Evolutionary conservation across 192 early-diverging fungal species (phyloP).

Genomic region (Coemansia sp.): DNA sequence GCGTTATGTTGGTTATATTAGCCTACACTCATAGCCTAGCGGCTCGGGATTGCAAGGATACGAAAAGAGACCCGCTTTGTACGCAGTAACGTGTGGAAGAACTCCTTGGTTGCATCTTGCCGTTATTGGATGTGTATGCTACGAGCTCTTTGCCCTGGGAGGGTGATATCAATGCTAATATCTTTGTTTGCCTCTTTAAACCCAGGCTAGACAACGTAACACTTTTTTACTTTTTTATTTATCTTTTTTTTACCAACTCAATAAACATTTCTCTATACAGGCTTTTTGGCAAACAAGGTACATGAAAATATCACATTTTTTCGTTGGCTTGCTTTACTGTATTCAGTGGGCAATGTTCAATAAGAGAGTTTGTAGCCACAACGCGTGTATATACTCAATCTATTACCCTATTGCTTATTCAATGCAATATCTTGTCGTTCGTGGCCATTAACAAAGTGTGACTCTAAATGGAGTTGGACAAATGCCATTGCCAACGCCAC

Average conservation of each 20-base stretch:
- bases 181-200: not conserved
- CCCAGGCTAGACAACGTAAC: not conserved
- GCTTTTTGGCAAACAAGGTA: not conserved
- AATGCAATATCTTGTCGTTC: not conserved
- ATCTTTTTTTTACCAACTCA: not conserved
- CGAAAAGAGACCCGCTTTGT: slow-evolving; percentile 50
- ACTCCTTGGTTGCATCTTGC: not conserved
- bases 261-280: not conserved
- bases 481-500: slow-evolving; percentile 2
- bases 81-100: slow-evolving; percentile 15
- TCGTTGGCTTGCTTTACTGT: not conserved
- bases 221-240: not conserved
- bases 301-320: not conserved
- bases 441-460: not conserved
- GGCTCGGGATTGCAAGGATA: slow-evolving; percentile 46
- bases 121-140: too few species aligned
- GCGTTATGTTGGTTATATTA: slow-evolving; percentile 4
- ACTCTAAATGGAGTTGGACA: not conserved
- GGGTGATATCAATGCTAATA: not conserved
- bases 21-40: slow-evolving; percentile 8
- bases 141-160: not conserved
- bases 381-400: not conserved
- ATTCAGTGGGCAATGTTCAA: not conserved
- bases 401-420: not conserved
- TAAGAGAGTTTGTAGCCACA: not conserved